phyloP scores from a whole-genome alignment of 768 basidiomycete genomes.

The Strobilomyces confusus region DNA sequence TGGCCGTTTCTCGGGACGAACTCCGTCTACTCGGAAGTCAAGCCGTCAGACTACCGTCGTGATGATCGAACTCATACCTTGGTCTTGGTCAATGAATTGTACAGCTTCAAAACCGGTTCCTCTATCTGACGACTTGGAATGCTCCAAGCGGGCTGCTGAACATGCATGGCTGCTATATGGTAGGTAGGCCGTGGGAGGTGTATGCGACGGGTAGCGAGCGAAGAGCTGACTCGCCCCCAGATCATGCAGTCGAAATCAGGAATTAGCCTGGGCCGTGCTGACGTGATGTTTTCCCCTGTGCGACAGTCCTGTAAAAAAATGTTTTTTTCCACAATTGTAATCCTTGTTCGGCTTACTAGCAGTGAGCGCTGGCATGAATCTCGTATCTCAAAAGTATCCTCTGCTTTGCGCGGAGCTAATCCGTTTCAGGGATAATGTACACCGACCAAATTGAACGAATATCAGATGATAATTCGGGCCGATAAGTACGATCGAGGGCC shows the following conservation, averaged over 20 bases:
- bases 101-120: constrained; percentile 63
- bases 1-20: constrained; percentile 68
- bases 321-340: too few species aligned
- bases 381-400: not conserved
- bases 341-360: not conserved
- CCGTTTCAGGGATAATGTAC: not conserved
- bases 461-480: not conserved
- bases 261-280: too few species aligned
- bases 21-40: constrained; percentile 51
- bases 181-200: constrained; percentile 5
- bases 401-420: not conserved
- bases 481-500: not conserved
- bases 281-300: too few species aligned
- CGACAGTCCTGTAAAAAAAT: too few species aligned
- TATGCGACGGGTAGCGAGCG: constrained; percentile 6
- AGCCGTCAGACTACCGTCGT: constrained; percentile 1
- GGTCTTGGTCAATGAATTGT: constrained; percentile 87
- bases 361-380: not conserved
- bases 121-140: constrained; percentile 35
- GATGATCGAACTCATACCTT: constrained; percentile 57
- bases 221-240: constrained; percentile 18
- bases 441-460: too few species aligned
- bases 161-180: constrained; percentile 40
- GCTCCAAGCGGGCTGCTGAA: constrained; percentile 54
- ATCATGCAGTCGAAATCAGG: constrained; percentile 16